Percentiles rank a stretch among this genome's conserved stretches.
phyloP scores from a whole-genome alignment of 495 filamentous ascomycete species.

The Lichenothelia convexa region DNA sequence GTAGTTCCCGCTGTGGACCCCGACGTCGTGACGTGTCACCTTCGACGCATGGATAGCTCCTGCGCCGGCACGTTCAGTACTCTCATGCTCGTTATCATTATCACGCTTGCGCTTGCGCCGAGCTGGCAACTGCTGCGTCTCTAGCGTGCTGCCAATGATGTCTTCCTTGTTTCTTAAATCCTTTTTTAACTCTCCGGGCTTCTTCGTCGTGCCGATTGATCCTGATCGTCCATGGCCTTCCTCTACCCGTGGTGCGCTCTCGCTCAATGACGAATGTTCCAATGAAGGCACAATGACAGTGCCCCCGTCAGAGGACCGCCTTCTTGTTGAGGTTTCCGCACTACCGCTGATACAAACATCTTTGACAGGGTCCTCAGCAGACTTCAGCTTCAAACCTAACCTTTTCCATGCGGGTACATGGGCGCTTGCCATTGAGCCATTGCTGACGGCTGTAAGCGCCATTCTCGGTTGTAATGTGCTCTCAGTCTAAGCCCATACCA shows the following conservation, averaged over 20 bases:
- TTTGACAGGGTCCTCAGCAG: slow-evolving; percentile 29
- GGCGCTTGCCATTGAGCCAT: background rate
- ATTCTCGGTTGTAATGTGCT: too few relatives aligned
- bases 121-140: background rate
- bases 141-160: background rate
- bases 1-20: too few relatives aligned
- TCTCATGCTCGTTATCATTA: background rate
- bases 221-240: background rate
- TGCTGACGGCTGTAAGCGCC: too few relatives aligned
- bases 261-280: background rate
- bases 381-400: slow-evolving; percentile 58
- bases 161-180: too few relatives aligned
- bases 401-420: slow-evolving; percentile 54
- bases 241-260: background rate
- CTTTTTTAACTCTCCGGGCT: too few relatives aligned
- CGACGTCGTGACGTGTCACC: too few relatives aligned
- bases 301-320: background rate
- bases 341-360: too few relatives aligned
- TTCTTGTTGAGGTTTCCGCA: background rate
- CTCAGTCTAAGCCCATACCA: background rate
- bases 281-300: background rate
- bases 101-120: background rate
- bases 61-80: background rate
- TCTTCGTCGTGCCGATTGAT: background rate
- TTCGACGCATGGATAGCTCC: too few relatives aligned